Conservation (phyloP, 73 alveolate genomes). For the Stentor coeruleus region DNA sequence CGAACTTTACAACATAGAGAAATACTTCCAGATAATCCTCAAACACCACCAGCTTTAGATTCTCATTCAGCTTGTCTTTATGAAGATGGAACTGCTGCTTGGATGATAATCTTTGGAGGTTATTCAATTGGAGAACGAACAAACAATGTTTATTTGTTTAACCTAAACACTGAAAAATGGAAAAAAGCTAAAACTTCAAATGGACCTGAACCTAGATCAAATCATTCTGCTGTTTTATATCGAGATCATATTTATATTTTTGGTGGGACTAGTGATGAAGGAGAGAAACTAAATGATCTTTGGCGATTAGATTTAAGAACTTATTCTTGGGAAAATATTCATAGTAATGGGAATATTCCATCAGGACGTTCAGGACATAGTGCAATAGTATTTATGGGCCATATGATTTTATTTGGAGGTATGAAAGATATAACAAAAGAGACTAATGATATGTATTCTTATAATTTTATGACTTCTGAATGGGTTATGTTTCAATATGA, state of each 20-base stretch:
- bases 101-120: conserved; percentile 28
- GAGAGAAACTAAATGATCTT: conserved; percentile 27
- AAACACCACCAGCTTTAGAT: background rate
- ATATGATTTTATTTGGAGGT: background rate
- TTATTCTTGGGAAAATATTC: background rate
- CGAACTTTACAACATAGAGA: conserved; percentile 27
- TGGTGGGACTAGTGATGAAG: conserved; percentile 24
- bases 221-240: background rate
- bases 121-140: background rate
- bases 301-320: background rate
- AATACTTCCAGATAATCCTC: background rate
- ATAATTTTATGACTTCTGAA: background rate
- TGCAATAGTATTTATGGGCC: background rate
- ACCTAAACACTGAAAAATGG: background rate
- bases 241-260: background rate
- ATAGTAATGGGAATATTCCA: background rate
- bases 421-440: conserved; percentile 38
- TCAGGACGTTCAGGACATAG: background rate
- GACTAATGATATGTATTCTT: background rate
- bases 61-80: background rate
- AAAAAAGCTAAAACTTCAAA: background rate
- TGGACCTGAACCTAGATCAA: background rate
- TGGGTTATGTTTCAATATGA: background rate
- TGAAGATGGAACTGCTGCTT: background rate
- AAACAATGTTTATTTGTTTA: background rate